Evolutionary conservation across 305 asterid species (phyloP), one percentile per base, ranked within the genome.

Genomic region (Fraxinus nigra): DNA sequence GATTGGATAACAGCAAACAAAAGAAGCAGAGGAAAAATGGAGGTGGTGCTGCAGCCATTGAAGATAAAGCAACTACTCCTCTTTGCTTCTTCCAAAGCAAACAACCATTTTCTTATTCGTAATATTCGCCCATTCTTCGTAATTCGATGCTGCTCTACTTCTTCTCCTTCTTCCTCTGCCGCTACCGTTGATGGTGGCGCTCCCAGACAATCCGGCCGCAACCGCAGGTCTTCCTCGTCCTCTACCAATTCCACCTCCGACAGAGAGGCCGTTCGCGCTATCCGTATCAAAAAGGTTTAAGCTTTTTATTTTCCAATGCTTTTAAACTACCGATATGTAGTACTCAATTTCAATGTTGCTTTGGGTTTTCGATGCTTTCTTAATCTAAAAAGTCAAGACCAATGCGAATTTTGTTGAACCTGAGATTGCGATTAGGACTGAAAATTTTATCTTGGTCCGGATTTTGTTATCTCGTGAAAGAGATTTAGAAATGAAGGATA

Each of bases 211-310:
- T 86, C 87, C n/a, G 87, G 87, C 54, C 91, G 94, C 73, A 82
- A 80, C 85, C 89, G 99, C 56, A 83, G 89, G 82, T 72, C 92
- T n/a, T 63, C 93, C 1, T 78, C 90, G 1, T 63, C 93, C 26
- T 51, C 87, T 59, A 78, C 92, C 40, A 83, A 88, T 79, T 90
- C 91, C 63, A 92, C 98, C 14, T 95, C 98, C 5, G 99, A 95
- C 81, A 91, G 92, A 87, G 99, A 94, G 75, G 93, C 98, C 14
- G 82, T 95, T 89, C 97, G 98, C 72, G 90, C 95, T 43, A 94
- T 94, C 46, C 97, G 98, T 37, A 89, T 95, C 10, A 89, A 92
- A 81, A 95, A 95, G 97, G 99, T 89, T 2, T 13, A 63, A 7
- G 30, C 48, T 78, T 78, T 87, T 14, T 5, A 7, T 70, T 70